These are phyloP conservation scores for Hypoxylon fragiforme DNA, from an alignment of 495 filamentous ascomycete species.

Conservation along the genomic window DNA sequence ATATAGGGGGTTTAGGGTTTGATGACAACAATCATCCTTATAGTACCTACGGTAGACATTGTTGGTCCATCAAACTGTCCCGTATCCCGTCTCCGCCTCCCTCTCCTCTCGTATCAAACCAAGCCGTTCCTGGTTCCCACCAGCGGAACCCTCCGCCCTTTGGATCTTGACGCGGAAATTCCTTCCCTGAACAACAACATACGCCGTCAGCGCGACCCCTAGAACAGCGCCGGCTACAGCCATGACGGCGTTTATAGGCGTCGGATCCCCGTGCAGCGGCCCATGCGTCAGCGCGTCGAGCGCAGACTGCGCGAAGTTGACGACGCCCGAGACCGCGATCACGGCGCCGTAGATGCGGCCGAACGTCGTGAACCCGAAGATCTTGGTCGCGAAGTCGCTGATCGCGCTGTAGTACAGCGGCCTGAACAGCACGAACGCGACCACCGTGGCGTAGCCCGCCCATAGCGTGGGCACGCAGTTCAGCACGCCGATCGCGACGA, in stretches of 20 bases:
- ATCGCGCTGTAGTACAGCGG: constrained; percentile 55
- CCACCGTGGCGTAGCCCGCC: constrained; percentile 38
- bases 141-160: constrained; percentile 4
- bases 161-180: constrained; percentile 11
- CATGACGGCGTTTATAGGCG: constrained; percentile 50
- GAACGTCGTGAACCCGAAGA: constrained; percentile 60
- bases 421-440: constrained; percentile 38
- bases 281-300: constrained; percentile 54
- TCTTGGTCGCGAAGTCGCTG: constrained; percentile 61
- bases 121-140: constrained; percentile 17
- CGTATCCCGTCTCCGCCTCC: constrained; percentile 16
- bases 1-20: no score
- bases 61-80: no score
- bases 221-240: constrained; percentile 33
- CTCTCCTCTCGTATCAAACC: constrained; percentile 28
- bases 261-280: constrained; percentile 46
- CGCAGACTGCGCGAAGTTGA: constrained; percentile 55
- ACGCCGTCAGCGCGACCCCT: constrained; percentile 22
- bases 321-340: constrained; percentile 53
- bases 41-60: no score
- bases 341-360: constrained; percentile 59
- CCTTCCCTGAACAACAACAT: constrained; percentile 24
- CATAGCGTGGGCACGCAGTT: constrained; percentile 37
- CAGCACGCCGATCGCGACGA: constrained; percentile 52
- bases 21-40: no score